Evolutionary conservation across 257 asterid genomes (phyloP).

Genomic region (Solanum rostratum): DNA sequence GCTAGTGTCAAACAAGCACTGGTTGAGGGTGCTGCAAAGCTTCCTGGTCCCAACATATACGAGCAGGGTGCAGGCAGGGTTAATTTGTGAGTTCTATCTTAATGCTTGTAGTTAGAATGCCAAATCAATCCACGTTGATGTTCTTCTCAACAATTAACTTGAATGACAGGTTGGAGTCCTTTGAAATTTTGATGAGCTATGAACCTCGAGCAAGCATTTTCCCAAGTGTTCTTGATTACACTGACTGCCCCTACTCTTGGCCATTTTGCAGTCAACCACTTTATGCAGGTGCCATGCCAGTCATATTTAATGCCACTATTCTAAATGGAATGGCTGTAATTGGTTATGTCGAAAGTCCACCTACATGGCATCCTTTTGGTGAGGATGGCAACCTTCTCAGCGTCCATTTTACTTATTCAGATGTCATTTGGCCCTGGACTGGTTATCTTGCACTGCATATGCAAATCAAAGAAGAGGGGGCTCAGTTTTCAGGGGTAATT

Average conservation of each 20-base stretch:
- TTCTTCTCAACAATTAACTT: conserved; percentile 3
- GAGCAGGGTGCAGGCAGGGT: conserved; percentile 99
- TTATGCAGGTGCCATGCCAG: conserved; percentile 98
- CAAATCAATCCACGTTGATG: not conserved
- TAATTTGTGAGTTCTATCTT: conserved; percentile 69
- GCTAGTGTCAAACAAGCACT: conserved; percentile 97
- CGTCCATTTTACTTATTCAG: conserved; percentile 79
- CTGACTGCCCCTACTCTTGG: conserved; percentile 98
- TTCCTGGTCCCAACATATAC: conserved; percentile 92
- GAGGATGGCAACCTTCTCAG: conserved; percentile 90
- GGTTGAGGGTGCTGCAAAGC: conserved; percentile 97
- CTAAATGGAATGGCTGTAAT: conserved; percentile 91
- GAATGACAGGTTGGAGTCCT: conserved; percentile 72
- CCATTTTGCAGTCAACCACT: conserved; percentile 98
- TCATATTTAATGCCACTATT: conserved; percentile 84
- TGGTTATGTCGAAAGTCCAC: conserved; percentile 81
- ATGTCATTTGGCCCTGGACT: conserved; percentile 98
- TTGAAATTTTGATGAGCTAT: conserved; percentile 77
- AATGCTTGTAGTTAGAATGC: conserved; percentile 4
- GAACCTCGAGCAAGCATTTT: conserved; percentile 95
- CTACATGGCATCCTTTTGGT: conserved; percentile 72
- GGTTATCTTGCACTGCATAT: conserved; percentile 90
- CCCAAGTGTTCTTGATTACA: conserved; percentile 80
- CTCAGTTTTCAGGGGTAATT: conserved; percentile 75
- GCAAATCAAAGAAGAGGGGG: conserved; percentile 96